phyloP scores from a whole-genome alignment of 371 early-diverging fungal species.

The Mortierella sp. region DNA sequence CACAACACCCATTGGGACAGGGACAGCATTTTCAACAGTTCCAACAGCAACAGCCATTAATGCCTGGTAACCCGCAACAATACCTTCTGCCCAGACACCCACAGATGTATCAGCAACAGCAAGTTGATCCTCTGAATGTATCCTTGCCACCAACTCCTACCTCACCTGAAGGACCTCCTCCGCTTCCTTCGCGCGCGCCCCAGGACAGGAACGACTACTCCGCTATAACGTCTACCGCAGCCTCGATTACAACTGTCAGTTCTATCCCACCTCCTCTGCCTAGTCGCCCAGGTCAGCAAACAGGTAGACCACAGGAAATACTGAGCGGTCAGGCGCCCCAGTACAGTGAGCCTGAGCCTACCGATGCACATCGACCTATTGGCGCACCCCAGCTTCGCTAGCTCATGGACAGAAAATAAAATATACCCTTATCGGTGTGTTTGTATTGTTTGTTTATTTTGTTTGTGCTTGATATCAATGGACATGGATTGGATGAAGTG shows the following conservation, averaged over 20 bases:
- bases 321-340: not conserved
- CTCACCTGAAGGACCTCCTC: not conserved
- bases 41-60: not conserved
- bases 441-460: too few relatives aligned
- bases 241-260: not conserved
- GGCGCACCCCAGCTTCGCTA: not conserved
- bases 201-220: conserved; percentile 9
- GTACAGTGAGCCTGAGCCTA: not conserved
- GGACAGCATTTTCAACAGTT: not conserved
- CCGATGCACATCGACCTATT: not conserved
- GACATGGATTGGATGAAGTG: not conserved
- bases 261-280: not conserved
- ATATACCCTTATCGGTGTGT: too few relatives aligned
- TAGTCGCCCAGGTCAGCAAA: not conserved
- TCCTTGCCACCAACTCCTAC: not conserved
- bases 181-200: not conserved
- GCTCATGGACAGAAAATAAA: not conserved
- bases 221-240: not conserved
- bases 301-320: not conserved
- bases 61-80: not conserved
- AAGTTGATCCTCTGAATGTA: not conserved
- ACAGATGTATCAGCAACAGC: not conserved
- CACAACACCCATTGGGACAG: not conserved
- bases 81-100: not conserved
- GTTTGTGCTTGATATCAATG: not conserved